Conservation (phyloP, 805 yeast genomes). For the Myxozyma kluyveri region DNA sequence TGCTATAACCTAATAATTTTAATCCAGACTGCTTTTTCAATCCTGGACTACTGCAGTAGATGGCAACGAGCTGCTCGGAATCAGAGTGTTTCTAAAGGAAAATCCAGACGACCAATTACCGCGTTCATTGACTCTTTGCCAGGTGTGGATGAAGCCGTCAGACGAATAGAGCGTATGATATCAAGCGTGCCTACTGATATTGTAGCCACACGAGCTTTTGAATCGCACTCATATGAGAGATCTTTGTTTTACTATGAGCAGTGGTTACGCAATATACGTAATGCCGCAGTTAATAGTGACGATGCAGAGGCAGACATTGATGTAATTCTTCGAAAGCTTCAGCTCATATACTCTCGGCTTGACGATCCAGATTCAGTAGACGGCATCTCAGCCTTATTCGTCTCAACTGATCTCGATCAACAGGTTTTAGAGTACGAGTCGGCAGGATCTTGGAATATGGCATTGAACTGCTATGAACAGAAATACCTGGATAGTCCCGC, state of each 20-base stretch:
- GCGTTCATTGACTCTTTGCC: background rate
- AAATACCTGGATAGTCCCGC: constrained; percentile 27
- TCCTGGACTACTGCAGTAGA: constrained; percentile 78
- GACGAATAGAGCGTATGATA: constrained; percentile 3
- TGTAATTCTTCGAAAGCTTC: constrained; percentile 43
- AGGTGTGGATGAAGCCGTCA: constrained; percentile 9
- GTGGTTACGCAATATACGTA: constrained; percentile 49
- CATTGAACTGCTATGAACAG: constrained; percentile 79
- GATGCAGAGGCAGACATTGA: constrained; percentile 33
- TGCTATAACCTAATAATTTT: background rate
- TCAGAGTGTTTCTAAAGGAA: constrained; percentile 6
- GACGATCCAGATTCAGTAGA: constrained; percentile 88
- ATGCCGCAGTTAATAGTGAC: constrained; percentile 14
- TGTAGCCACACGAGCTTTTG: constrained; percentile 74
- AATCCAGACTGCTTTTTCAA: constrained; percentile 60
- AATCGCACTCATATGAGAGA: constrained; percentile 81
- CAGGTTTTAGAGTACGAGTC: constrained; percentile 78
- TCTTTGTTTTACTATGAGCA: constrained; percentile 84
- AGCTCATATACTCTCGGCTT: constrained; percentile 76
- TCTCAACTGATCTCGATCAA: constrained; percentile 64
- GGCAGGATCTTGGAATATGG: constrained; percentile 80
- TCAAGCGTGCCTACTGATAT: constrained; percentile 40
- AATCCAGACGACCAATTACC: background rate
- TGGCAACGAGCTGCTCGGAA: constrained; percentile 47
- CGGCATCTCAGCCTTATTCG: constrained; percentile 74